phyloP scores from a whole-genome alignment of 2,329 filamentous ascomycete species.

The Dryadomyces quercus-mongolicae region DNA sequence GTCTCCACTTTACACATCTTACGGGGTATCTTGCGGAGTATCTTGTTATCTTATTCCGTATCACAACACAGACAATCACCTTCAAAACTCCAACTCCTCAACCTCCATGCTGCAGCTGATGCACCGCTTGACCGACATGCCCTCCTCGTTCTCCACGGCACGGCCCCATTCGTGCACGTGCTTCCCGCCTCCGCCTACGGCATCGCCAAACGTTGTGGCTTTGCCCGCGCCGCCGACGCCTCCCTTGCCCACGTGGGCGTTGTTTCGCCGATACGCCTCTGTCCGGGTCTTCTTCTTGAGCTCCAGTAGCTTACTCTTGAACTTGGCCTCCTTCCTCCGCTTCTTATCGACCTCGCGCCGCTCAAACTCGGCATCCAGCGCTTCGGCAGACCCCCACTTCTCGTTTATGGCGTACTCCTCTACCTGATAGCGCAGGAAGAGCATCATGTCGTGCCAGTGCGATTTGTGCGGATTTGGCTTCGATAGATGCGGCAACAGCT shows the following conservation, averaged over 20 bases:
- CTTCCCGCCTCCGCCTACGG: conserved; percentile 51
- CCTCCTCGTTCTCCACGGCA: conserved; percentile 55
- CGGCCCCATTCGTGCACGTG: conserved; percentile 86
- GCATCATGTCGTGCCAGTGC: conserved; percentile 98
- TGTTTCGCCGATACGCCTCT: conserved; percentile 66
- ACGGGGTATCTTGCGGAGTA: not conserved
- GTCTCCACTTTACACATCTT: too few relatives aligned
- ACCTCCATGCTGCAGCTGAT: conserved; percentile 67
- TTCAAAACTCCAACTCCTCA: conserved; percentile 56
- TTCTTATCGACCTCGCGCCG: conserved; percentile 70
- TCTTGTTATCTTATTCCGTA: not conserved
- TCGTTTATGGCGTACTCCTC: conserved; percentile 82
- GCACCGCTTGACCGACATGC: conserved; percentile 72
- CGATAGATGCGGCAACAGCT: conserved; percentile 75
- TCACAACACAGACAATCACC: too few relatives aligned
- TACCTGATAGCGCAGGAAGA: conserved; percentile 86
- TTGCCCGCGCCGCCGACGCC: conserved; percentile 21
- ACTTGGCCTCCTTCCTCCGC: conserved; percentile 77
- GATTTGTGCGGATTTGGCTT: conserved; percentile 91
- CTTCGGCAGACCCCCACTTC: conserved; percentile 85
- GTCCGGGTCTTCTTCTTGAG: conserved; percentile 88
- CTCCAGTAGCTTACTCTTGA: conserved; percentile 77
- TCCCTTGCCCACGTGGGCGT: conserved; percentile 36
- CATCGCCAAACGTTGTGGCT: conserved; percentile 61
- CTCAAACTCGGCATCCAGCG: conserved; percentile 80